phyloP scores from a whole-genome alignment of 768 basidiomycete species.

The Termitomyces sp. region DNA sequence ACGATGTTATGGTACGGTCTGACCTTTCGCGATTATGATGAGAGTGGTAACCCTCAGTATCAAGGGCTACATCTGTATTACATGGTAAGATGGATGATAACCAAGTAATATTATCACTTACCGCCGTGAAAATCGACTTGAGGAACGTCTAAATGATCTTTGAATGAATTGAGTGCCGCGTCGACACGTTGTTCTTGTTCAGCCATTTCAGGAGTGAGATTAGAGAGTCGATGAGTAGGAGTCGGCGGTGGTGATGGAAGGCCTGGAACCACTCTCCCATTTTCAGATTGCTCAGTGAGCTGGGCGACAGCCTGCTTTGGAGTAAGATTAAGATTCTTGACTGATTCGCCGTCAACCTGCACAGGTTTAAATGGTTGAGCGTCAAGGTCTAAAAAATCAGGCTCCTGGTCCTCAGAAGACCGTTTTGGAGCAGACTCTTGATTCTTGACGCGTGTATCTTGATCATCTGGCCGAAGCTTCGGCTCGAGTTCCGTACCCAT shows the following conservation, averaged over 20 bases:
- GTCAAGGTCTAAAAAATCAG: slow-evolving; percentile 86
- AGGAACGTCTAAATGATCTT: slow-evolving; percentile 45
- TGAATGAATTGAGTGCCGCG: slow-evolving; percentile 45
- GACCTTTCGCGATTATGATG: slow-evolving; percentile 39
- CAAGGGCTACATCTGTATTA: slow-evolving; percentile 70
- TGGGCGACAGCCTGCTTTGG: slow-evolving; percentile 31
- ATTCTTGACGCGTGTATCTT: slow-evolving; percentile 5
- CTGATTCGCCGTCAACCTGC: slow-evolving; percentile 21
- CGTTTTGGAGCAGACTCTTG: slow-evolving; percentile 15
- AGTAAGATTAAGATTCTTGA: slow-evolving; percentile 25
- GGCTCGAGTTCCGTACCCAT: slow-evolving; percentile 30
- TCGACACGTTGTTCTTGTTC: slow-evolving; percentile 47
- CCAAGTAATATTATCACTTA: slow-evolving; percentile 22
- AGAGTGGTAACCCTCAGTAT: slow-evolving; percentile 80
- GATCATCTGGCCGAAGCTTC: slow-evolving; percentile 10
- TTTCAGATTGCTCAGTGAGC: slow-evolving; percentile 27
- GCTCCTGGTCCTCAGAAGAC: slow-evolving; percentile 42
- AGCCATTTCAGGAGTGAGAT: slow-evolving; percentile 31
- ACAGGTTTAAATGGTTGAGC: slow-evolving; percentile 34
- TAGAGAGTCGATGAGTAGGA: slow-evolving; percentile 16
- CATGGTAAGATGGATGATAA: slow-evolving; percentile 5
- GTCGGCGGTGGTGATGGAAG: slow-evolving; percentile 34
- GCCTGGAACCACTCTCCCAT: slow-evolving; percentile 23
- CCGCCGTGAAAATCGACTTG: slow-evolving; percentile 64
- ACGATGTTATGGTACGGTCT: slow-evolving; percentile 39